Percentiles rank a stretch among this genome's conserved stretches.
These are phyloP conservation scores for Dentipellis sp. DNA, from an alignment of 768 basidiomycete species.

Conservation along the genomic window DNA sequence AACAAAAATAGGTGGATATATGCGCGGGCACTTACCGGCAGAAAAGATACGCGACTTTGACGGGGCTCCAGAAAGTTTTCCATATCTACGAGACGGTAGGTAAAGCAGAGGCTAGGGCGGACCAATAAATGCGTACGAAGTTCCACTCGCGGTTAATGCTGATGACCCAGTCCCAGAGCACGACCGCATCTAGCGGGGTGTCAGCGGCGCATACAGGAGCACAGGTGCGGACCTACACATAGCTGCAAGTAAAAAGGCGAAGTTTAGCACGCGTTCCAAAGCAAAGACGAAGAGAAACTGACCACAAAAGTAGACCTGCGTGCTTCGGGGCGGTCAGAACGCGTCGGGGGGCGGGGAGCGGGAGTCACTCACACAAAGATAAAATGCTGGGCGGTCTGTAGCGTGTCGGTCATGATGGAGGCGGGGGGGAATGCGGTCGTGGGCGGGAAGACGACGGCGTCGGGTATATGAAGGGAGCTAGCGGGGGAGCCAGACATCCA, in stretches of 20 bases:
- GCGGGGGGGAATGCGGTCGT: background rate
- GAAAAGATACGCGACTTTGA: conserved; percentile 76
- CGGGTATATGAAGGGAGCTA: background rate
- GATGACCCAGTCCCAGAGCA: conserved; percentile 81
- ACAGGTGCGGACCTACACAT: conserved; percentile 45
- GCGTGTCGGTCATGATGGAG: conserved; percentile 31
- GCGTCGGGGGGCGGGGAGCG: background rate
- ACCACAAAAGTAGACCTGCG: conserved; percentile 83
- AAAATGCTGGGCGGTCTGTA: conserved; percentile 59
- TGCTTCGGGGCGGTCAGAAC: conserved; percentile 19
- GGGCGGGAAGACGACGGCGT: background rate
- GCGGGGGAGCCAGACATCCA: background rate
- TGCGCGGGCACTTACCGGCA: conserved; percentile 47
- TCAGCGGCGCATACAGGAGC: background rate
- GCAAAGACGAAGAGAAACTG: conserved; percentile 28
- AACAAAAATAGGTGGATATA: background rate
- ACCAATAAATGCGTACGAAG: conserved; percentile 40
- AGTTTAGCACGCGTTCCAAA: background rate
- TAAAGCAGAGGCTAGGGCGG: conserved; percentile 2
- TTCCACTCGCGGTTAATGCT: conserved; percentile 70
- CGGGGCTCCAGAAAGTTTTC: conserved; percentile 79
- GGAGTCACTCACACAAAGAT: conserved; percentile 51
- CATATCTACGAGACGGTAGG: conserved; percentile 44
- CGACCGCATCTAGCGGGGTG: conserved; percentile 52
- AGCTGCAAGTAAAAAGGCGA: conserved; percentile 14